Evolutionary conservation across 1,139 yeast species (phyloP), one percentile per base, ranked within the genome.

Genomic region (Candida glucosophila): DNA sequence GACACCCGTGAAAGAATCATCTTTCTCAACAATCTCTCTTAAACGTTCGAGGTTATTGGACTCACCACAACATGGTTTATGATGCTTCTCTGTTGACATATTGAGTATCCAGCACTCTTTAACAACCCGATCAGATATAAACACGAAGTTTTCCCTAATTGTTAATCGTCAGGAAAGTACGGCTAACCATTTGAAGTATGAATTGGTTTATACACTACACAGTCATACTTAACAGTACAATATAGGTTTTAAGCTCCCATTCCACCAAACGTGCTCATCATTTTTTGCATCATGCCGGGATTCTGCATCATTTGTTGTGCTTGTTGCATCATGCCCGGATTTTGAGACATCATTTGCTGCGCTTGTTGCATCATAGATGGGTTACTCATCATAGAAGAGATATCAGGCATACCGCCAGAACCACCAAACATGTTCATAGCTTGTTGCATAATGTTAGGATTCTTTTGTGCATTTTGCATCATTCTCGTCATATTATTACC

Each of bases 251-350:
- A 24, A 15, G 20, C 12, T 12, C 26, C 26, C 30, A 28, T 28
- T 9, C 67, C 69, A 37, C 72, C 63, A 20, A 80, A 77, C 43
- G 76, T 82, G 48, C 71, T 67, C 77, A 81, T 80, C 83, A 80
- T 74, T 43, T 76, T 74, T 49, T 78, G 80, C 77, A 80, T 64
- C 70, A 64, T 62, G 3, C 68, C 68, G n/a, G 71, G 71, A 39
- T 64, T 57, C 38, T 59, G 63, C 71, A 64, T 64, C 71, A 64
- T 64, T 35, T 63, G 67, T 38, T 63, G 70, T 3, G 71, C 71
- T 40, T 63, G 70, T 35, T 61, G 69, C 82, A 77, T 76, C 73
- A 79, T 70, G 43, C 65, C 70, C 8, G 92, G 92, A 47, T 79
- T 78, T 46, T 61, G 70, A 64, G 74, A 70, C 79, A 73, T 72